A percentile compares a stretch with the other conserved stretches of the same genome.
Evolutionary conservation across 306 rosid genomes (phyloP).

Genomic region (Cucumis cinereus): DNA sequence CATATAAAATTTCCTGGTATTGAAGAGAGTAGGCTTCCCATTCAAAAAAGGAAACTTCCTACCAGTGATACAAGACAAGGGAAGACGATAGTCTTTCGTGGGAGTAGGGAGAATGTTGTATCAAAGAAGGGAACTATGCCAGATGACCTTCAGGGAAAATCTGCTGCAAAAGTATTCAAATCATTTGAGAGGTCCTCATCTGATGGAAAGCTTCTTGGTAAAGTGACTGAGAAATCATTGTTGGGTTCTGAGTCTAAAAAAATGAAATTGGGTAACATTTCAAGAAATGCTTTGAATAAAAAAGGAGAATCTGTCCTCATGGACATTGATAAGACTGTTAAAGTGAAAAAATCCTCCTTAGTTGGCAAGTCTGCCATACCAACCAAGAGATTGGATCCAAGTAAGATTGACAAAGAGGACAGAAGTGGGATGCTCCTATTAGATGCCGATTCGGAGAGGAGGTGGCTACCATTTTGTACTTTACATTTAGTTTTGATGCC

Average conservation of each 20-base stretch:
- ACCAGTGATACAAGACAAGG: slow-evolving; percentile 19
- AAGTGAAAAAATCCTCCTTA: slow-evolving; percentile 24
- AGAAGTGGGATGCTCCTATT: slow-evolving; percentile 20
- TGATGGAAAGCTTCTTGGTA: slow-evolving; percentile 17
- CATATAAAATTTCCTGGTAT: slow-evolving; percentile 54
- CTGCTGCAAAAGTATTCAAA: slow-evolving; percentile 17
- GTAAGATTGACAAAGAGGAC: slow-evolving; percentile 25
- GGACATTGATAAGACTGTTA: slow-evolving; percentile 25
- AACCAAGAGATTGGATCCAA: slow-evolving; percentile 21
- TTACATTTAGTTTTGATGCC: background rate
- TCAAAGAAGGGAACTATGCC: slow-evolving; percentile 18
- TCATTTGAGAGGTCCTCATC: slow-evolving; percentile 22
- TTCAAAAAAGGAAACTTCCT: slow-evolving; percentile 15
- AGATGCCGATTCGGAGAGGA: slow-evolving; percentile 57
- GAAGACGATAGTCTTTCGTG: slow-evolving; percentile 7
- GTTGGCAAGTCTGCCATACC: slow-evolving; percentile 19
- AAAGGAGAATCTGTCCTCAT: slow-evolving; percentile 17
- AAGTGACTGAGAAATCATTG: slow-evolving; percentile 18
- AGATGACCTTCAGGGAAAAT: slow-evolving; percentile 20
- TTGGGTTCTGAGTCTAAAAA: slow-evolving; percentile 31
- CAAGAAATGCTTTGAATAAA: slow-evolving; percentile 22
- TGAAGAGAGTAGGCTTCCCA: slow-evolving; percentile 18
- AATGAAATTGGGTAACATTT: slow-evolving; percentile 20
- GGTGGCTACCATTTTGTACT: slow-evolving; percentile 29
- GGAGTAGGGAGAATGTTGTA: slow-evolving; percentile 25